phyloP scores from a whole-genome alignment of 2,329 filamentous ascomycete genomes.

The Cryoendolithus antarcticus region DNA sequence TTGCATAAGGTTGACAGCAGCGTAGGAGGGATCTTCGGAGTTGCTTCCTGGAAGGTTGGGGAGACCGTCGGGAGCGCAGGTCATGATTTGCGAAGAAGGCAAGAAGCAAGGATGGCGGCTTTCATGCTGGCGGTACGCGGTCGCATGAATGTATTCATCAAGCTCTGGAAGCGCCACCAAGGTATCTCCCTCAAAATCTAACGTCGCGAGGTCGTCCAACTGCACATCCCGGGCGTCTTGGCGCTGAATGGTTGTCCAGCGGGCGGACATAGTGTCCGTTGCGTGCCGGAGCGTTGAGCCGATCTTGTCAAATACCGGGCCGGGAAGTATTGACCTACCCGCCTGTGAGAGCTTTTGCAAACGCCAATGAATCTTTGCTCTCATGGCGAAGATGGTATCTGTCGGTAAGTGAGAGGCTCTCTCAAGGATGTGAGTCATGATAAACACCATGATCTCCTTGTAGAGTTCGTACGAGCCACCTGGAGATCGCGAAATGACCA shows the following conservation, averaged over 20 bases:
- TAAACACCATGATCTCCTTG: no score
- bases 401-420: neutral
- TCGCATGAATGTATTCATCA: constrained; percentile 8
- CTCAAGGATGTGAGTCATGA: no score
- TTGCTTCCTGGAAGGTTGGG: constrained; percentile 6
- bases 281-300: constrained; percentile 1
- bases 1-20: constrained; percentile 7
- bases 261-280: neutral
- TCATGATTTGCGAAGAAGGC: constrained; percentile 6
- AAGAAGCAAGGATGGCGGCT: constrained; percentile 2
- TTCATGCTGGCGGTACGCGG: constrained; percentile 1
- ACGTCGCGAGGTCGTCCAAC: neutral
- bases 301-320: constrained; percentile 36
- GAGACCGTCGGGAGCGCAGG: constrained; percentile 1
- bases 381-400: neutral
- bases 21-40: constrained; percentile 1
- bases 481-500: no score
- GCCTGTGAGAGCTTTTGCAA: constrained; percentile 27
- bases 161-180: constrained; percentile 7
- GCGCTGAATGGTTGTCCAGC: constrained; percentile 6
- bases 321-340: no score
- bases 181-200: constrained; percentile 11
- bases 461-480: no score
- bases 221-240: constrained; percentile 4
- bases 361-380: constrained; percentile 1